Evolutionary conservation across 331 rosid genomes (phyloP).

Genomic region (Rosa hybrid): DNA sequence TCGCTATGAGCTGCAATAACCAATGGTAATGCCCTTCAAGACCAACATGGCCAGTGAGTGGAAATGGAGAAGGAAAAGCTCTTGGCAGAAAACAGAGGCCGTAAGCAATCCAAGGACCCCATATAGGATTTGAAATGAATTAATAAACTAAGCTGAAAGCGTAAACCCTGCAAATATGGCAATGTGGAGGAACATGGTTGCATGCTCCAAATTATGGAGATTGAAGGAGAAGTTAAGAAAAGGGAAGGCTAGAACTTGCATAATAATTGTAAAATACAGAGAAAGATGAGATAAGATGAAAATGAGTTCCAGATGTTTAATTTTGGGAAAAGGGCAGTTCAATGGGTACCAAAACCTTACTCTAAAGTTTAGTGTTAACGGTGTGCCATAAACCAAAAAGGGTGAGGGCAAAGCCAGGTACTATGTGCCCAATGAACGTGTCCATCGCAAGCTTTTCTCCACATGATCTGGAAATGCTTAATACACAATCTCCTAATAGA

Average conservation of each 20-base stretch:
- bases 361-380: conserved; percentile 66
- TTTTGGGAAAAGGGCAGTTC: conserved; percentile 32
- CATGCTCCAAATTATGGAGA: conserved; percentile 80
- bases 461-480: conserved; percentile 17
- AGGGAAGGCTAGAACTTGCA: conserved; percentile 71
- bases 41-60: conserved; percentile 88
- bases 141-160: conserved; percentile 62
- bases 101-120: conserved; percentile 65
- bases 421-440: conserved; percentile 59
- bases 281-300: conserved; percentile 49
- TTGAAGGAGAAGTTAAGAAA: conserved; percentile 52
- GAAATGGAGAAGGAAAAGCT: conserved; percentile 80
- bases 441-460: conserved; percentile 52
- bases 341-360: conserved; percentile 71
- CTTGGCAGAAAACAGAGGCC: conserved; percentile 74
- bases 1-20: conserved; percentile 78
- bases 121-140: conserved; percentile 53
- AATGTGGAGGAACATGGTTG: conserved; percentile 90
- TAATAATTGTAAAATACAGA: conserved; percentile 43
- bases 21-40: conserved; percentile 96
- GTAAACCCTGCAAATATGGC: conserved; percentile 72
- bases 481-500: conserved; percentile 16
- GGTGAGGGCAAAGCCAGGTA: conserved; percentile 66
- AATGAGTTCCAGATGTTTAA: conserved; percentile 81
- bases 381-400: conserved; percentile 88